Evolutionary conservation across 495 filamentous ascomycete species (phyloP).

Genomic region (Penicillium crystallinum): DNA sequence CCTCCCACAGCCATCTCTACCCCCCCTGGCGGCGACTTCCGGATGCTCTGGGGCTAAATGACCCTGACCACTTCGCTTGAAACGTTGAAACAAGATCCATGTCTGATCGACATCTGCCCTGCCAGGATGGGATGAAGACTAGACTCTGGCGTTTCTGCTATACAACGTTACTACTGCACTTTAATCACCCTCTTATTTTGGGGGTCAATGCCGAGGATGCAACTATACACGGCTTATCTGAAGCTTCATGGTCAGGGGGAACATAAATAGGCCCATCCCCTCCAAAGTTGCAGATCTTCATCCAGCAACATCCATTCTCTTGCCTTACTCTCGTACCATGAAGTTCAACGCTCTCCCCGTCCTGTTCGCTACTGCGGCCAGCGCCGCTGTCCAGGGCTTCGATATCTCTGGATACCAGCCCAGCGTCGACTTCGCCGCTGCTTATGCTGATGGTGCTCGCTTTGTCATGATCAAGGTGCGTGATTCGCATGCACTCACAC

Average conservation of each 20-base stretch:
- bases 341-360: conserved; percentile 11
- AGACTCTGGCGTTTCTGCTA: conserved; percentile 4
- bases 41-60: neutral
- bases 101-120: neutral
- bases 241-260: neutral
- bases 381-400: conserved; percentile 53
- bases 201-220: conserved; percentile 22
- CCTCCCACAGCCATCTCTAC: no score
- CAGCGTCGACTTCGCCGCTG: conserved; percentile 51
- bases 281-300: neutral
- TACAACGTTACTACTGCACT: conserved; percentile 1
- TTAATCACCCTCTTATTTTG: conserved; percentile 10
- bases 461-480: conserved; percentile 65
- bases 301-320: neutral
- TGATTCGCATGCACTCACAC: neutral
- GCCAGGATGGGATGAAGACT: neutral
- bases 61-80: neutral
- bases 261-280: conserved; percentile 5
- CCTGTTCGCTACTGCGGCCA: conserved; percentile 12
- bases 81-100: neutral
- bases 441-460: conserved; percentile 53
- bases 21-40: no score
- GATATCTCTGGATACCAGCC: conserved; percentile 60
- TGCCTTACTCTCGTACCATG: conserved; percentile 2
- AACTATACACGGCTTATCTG: conserved; percentile 13